phyloP scores from a whole-genome alignment of 225 moss, liverwort and hornwort genomes.

The Ulota crispa region DNA sequence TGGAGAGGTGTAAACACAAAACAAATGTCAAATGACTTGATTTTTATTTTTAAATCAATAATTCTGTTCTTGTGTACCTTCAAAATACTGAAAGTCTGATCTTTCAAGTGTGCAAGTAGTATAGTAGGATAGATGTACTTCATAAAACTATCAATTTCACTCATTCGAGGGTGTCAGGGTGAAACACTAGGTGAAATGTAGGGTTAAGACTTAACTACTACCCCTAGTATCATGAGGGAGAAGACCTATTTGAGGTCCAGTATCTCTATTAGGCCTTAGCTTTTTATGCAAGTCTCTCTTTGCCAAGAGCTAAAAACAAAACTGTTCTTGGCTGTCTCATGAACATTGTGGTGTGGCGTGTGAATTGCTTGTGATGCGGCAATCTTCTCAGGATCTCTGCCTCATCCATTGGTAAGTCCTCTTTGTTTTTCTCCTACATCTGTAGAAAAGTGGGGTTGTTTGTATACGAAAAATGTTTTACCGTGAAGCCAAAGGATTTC shows the following conservation, averaged over 20 bases:
- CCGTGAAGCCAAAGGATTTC: too few relatives aligned
- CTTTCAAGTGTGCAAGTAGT: neutral
- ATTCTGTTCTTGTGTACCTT: neutral
- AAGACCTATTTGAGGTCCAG: neutral
- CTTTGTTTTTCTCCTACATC: neutral
- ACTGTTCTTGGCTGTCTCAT: neutral
- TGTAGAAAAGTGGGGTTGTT: too few relatives aligned
- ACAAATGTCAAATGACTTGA: neutral
- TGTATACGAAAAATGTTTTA: too few relatives aligned
- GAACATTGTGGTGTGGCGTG: constrained; percentile 20
- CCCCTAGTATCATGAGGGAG: too few relatives aligned
- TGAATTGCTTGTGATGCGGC: constrained; percentile 12
- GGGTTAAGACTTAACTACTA: neutral
- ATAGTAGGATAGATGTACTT: neutral
- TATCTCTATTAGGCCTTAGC: neutral
- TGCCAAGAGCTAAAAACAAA: neutral
- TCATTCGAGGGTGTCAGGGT: neutral
- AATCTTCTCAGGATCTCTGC: constrained; percentile 69
- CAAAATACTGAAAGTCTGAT: neutral
- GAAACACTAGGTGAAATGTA: neutral
- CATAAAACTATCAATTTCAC: neutral
- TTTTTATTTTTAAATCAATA: neutral
- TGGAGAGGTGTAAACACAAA: neutral
- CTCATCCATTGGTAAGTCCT: constrained; percentile 75
- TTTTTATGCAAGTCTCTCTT: neutral